phyloP scores from a whole-genome alignment of 208 protist species.

The Acanthamoeba lenticulata region DNA sequence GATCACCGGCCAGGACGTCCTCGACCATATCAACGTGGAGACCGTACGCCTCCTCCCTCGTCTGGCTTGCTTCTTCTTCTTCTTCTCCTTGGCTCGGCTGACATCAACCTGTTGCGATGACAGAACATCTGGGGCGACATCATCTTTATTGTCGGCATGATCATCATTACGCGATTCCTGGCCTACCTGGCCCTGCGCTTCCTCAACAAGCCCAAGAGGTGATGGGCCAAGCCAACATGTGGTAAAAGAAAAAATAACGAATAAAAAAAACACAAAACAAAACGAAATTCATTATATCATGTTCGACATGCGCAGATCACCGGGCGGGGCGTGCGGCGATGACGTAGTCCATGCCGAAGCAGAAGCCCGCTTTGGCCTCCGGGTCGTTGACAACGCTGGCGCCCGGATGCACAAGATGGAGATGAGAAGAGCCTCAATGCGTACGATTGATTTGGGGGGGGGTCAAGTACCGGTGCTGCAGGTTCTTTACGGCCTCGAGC shows the following conservation, averaged over 20 bases:
- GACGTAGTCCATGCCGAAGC: conserved; percentile 65
- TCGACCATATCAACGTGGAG: no score
- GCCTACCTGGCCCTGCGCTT: not conserved
- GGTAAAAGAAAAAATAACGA: no score
- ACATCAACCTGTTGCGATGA: not conserved
- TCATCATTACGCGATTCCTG: not conserved
- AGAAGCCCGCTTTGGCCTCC: not conserved
- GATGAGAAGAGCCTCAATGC: not conserved
- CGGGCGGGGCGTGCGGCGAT: not conserved
- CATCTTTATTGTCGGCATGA: conserved; percentile 50
- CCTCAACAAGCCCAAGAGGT: conserved; percentile 31
- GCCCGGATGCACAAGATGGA: not conserved
- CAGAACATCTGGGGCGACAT: not conserved
- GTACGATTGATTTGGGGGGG: not conserved
- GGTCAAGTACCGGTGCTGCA: not conserved
- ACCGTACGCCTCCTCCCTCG: no score
- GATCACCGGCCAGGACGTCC: no score
- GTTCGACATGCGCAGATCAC: no score
- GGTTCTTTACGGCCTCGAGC: not conserved
- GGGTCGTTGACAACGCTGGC: not conserved
- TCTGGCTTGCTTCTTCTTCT: no score
- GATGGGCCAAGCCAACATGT: not conserved
- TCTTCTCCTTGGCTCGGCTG: no score
- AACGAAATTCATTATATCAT: not conserved
- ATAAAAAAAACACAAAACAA: not conserved